Conservation (phyloP, 2,329 filamentous ascomycete genomes). For the Beauveria caledonica region DNA sequence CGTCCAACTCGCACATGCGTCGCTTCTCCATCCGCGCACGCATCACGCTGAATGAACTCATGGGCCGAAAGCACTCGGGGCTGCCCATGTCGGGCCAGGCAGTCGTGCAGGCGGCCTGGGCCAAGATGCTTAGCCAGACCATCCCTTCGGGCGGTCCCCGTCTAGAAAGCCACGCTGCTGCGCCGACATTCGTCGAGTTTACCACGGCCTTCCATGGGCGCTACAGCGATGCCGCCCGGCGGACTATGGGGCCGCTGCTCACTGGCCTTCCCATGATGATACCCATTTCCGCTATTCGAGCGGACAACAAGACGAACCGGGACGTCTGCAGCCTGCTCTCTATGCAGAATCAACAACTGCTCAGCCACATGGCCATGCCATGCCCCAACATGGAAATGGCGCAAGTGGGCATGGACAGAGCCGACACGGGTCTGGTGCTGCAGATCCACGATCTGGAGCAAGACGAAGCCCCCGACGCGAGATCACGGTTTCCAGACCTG, state of each 20-base stretch:
- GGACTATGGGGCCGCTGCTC: constrained; percentile 10
- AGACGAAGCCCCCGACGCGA: background rate
- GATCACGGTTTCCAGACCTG: background rate
- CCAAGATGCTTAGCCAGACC: constrained; percentile 10
- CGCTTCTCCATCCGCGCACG: background rate
- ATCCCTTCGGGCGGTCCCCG: background rate
- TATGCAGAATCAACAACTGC: background rate
- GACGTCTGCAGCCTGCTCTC: constrained; percentile 3
- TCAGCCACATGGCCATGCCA: constrained; percentile 5
- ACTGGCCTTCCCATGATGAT: constrained; percentile 4
- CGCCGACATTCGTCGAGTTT: constrained; percentile 6
- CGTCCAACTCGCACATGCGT: constrained; percentile 11
- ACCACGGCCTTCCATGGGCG: constrained; percentile 7
- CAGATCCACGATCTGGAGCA: background rate
- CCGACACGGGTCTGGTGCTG: constrained; percentile 5
- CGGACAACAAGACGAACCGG: background rate
- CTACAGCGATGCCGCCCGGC: background rate
- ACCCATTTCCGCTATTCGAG: background rate
- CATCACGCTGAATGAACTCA: constrained; percentile 7
- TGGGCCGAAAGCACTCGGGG: background rate
- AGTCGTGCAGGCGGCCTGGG: constrained; percentile 11
- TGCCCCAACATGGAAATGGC: constrained; percentile 7
- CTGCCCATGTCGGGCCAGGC: constrained; percentile 1
- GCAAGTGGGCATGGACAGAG: background rate
- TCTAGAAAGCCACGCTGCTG: background rate